A percentile compares a stretch with the other conserved stretches of the same genome.
These are phyloP conservation scores for Ogataea zsoltii DNA, from an alignment of 805 yeast species.

Conservation along the genomic window DNA sequence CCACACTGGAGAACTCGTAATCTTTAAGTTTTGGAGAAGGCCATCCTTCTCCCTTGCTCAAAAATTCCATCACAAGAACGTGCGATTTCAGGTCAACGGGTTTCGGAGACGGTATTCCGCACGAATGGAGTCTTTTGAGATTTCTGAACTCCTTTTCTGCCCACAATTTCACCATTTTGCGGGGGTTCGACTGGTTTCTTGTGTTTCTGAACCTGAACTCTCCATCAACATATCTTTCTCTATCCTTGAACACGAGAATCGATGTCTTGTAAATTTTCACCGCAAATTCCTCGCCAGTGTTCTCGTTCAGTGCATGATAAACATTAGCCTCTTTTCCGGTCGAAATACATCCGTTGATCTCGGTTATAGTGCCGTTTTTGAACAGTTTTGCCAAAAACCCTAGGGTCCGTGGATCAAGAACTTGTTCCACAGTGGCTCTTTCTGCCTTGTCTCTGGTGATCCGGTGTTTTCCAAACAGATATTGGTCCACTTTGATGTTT, in stretches of 20 bases:
- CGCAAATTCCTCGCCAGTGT: constrained; percentile 63
- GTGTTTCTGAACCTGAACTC: constrained; percentile 89
- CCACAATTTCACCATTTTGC: constrained; percentile 98
- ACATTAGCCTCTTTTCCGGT: constrained; percentile 99
- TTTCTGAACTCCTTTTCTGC: constrained; percentile 97
- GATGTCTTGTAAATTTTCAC: constrained; percentile 96
- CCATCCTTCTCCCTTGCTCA: constrained; percentile 75
- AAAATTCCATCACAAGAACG: constrained; percentile 91
- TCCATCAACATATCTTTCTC: constrained; percentile 95
- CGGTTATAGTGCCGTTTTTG: constrained; percentile 78
- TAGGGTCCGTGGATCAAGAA: constrained; percentile 91
- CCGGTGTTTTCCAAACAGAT: constrained; percentile 55
- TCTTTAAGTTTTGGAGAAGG: constrained; percentile 91
- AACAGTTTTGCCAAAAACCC: constrained; percentile 77
- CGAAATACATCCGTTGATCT: constrained; percentile 89
- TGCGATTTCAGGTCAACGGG: constrained; percentile 88
- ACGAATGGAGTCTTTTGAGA: constrained; percentile 72
- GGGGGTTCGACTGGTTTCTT: constrained; percentile 84
- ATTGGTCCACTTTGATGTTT: constrained; percentile 63
- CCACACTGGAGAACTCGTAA: constrained; percentile 68
- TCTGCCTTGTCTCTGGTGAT: constrained; percentile 80
- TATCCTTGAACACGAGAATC: constrained; percentile 92
- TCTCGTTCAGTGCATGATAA: constrained; percentile 67
- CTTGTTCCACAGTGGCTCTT: constrained; percentile 96
- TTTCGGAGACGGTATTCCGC: constrained; percentile 91